Base-by-base conservation (phyloP, 2,329 filamentous ascomycete genomes). In the Didymosphaeria variabile region DNA sequence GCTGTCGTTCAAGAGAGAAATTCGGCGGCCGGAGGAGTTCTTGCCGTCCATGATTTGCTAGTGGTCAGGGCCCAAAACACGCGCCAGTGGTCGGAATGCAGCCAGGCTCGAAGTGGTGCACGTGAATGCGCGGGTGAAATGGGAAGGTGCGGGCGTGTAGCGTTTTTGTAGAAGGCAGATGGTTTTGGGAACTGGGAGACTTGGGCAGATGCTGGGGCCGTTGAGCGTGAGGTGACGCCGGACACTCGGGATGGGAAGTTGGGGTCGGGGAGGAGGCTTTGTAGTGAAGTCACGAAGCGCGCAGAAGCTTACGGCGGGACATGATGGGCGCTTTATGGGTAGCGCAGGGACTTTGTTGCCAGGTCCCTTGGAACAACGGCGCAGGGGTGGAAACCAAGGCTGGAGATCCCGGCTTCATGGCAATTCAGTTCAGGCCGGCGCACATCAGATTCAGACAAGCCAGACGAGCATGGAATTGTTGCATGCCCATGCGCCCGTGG, bases 1-100 rank as follows among this genome's bases (percentile, higher is more conserved):
- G 73, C 76, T 78, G 73, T 82, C 81, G 79, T 83, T 84, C 74
- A 84, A 77, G 70, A 84, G 77, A 72, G 81, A 83, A 72, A 84
- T 81, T 71, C 78, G 81, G 71, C 81, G 79, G 74, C 82, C 82
- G 66, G 74, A 79, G 68, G 79, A 79, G 73, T 84, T 82, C 77
- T 79, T 83, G 77, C 81, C 81, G 80, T 84, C 82, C 82, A 84
- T 84, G 71, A 59, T 76, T 76, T 74, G 64, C 65, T 67, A 59
- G 64, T 65, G 63, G 60, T 59, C 57, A 59, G 59, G 64, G 63
- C 58, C 62, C 69, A 72, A 29, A 60, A 70, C 59, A 69, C 69
- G 71, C 73, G 73, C 70, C 71, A 65, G 67, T 63, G 67, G 51
- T 55, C 62, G 67, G 70, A 71, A 73, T 71, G 71, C 67, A 66